Base-by-base conservation (phyloP, 176 grass and related monocot genomes). In the Zea mays region DNA sequence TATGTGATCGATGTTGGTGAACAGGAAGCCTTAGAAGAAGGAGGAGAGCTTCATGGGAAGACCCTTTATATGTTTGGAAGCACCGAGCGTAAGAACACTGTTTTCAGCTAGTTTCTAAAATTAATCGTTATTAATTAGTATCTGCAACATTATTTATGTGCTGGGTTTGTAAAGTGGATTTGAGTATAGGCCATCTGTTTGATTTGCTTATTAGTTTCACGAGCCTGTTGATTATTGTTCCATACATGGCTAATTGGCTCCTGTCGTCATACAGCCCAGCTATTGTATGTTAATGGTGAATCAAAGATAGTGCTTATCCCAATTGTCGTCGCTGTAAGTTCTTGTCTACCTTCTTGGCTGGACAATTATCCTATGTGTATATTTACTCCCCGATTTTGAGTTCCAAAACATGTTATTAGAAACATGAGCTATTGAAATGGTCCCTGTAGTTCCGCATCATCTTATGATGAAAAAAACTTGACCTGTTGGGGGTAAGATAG, bases 1-100 rank as follows among this genome's bases (percentile, higher is more conserved):
- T 58, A 10, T 49, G 16, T 52, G 41, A 54, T 80, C 68, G 17
- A 44, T 90, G 41, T 72, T 55, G 45, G 34, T 45, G 39, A 69
- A 58, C 74, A 97, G 91, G 79, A 86, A 85, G 79, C 89, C 13
- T 83, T 93, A 62, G 91, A 97, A 73, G 91, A 93, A 78, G 89
- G 91, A 2, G 91, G 95, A 6, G 82, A 88, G 27, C 85, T 94
- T 74, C 75, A 92, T 82, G 91, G 85, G 8, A 97, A 97, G 71
- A 92, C 72, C 15, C 80, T 97, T 35, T 97, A 94, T 33, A 7
- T 97, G 81, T 97, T 97, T 77, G 95, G 91, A 44, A 90, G 91
- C 80, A 97, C 95, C 6, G 91, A 97, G 34, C 87, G 89, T 97
- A 88, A 78, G 86, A 74, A 60, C 56, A 54, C 68, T 5, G 10